These are phyloP conservation scores for Helenozyma baotianmanensis DNA, from an alignment of 805 yeast genomes.

Conservation along the genomic window DNA sequence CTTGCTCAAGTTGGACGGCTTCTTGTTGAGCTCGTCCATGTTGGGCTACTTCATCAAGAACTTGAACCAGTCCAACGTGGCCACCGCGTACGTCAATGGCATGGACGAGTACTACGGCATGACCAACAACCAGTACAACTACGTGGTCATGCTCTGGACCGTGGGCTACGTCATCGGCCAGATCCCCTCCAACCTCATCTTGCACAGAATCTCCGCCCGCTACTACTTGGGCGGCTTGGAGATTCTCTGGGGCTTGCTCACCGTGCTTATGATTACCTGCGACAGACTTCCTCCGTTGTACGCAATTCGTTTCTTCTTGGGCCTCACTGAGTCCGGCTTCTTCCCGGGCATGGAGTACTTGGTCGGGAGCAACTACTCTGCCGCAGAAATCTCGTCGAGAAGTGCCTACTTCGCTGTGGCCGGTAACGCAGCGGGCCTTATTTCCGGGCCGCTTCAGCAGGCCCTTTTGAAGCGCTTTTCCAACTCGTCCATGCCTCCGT, in stretches of 20 bases:
- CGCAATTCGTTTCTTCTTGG: constrained; percentile 22
- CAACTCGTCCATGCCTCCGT: constrained; percentile 21
- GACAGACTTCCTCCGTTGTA: constrained; percentile 10
- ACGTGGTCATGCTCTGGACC: constrained; percentile 13
- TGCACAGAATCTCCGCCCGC: constrained; percentile 40
- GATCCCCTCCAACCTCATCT: constrained; percentile 19
- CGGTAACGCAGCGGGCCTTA: constrained; percentile 22
- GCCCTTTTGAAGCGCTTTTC: constrained; percentile 21
- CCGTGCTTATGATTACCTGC: constrained; percentile 23
- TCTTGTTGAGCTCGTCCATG: constrained; percentile 20
- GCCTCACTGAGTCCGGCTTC: constrained; percentile 45
- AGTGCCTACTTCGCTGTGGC: constrained; percentile 29
- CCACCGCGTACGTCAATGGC: constrained; percentile 17
- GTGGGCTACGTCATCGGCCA: constrained; percentile 15
- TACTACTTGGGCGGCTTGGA: constrained; percentile 42
- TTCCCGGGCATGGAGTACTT: constrained; percentile 59
- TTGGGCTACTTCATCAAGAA: constrained; percentile 16
- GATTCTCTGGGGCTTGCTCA: constrained; percentile 38
- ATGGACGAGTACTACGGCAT: constrained; percentile 15
- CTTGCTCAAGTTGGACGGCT: constrained; percentile 30
- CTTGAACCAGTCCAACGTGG: constrained; percentile 15
- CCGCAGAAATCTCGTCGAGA: constrained; percentile 24
- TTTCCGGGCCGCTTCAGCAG: constrained; percentile 33
- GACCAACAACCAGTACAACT: constrained; percentile 16
- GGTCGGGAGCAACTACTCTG: constrained; percentile 28